Evolutionary conservation across 116 monocot species (phyloP), one percentile per base, ranked within the genome.

Genomic region (Zostera marina): DNA sequence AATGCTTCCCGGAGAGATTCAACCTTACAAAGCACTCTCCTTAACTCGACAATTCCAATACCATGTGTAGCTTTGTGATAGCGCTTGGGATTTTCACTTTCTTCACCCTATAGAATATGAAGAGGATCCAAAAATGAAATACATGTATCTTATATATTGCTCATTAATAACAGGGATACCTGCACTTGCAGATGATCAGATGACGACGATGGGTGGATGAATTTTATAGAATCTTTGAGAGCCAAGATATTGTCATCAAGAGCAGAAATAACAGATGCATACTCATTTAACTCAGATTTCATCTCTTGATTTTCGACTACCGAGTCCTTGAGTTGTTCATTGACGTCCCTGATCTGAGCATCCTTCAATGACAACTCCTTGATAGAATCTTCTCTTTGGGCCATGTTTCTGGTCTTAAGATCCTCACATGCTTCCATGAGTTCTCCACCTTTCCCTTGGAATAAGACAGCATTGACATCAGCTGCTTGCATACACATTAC

Each of bases 371-470:
- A 22, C 11, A 83, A 44, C 59, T 69, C 80, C 56, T 71, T 63
- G 39, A 59, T 17, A 26, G 82, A 59, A 42, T 55, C 68, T 40
- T 71, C 51, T 51, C 56, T 73, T 58, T 75, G 54, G 16, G 72
- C 68, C 42, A 88, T 20, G 22, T 61, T 41, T 54, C 60, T 42
- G 57, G 74, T 77, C 65, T 73, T 66, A 53, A 81, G 78, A 1
- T 59, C 46, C 53, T 78, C 81, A 59, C 44, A 74, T 55, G 46
- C 57, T 40, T 69, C 47, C 22, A 71, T 69, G 25, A 73, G 62
- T 44, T 91, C 77, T 45, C 62, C 45, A 25, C 79, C 51, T 41
- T 85, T 77, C 20, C 82, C 82, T 67, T 85, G 76, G 32, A 68
- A 58, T 4, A 91, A 21, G 17, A 71, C 66, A 41, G 52, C 67